Conservation (phyloP, 495 filamentous ascomycete species). For the Podospora comata region DNA sequence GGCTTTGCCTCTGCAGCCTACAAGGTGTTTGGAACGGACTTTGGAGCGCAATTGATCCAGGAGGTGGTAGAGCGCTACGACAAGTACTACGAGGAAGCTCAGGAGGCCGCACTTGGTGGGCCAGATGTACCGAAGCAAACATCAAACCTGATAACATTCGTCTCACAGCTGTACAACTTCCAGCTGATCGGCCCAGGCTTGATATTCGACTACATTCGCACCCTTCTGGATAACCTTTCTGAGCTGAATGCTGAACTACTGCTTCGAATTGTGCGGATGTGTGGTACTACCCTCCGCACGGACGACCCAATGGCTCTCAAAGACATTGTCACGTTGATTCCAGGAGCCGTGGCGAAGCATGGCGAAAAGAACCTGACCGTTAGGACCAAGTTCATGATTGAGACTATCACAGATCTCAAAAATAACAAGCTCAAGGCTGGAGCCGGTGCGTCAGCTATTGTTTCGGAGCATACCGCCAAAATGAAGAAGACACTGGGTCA, state of each 20-base stretch:
- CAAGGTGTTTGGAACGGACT: slow-evolving; percentile 79
- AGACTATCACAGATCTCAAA: slow-evolving; percentile 89
- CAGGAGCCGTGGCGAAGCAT: slow-evolving; percentile 61
- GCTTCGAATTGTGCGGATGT: slow-evolving; percentile 75
- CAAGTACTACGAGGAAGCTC: slow-evolving; percentile 45
- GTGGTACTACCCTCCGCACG: slow-evolving; percentile 76
- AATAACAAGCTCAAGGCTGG: slow-evolving; percentile 86
- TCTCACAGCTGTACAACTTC: slow-evolving; percentile 89
- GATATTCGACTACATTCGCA: slow-evolving; percentile 83
- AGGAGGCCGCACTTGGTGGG: slow-evolving; percentile 46
- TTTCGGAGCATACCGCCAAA: slow-evolving; percentile 71
- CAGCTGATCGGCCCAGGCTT: slow-evolving; percentile 78
- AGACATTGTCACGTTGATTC: slow-evolving; percentile 80
- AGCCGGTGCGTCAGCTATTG: slow-evolving; percentile 56
- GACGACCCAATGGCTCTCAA: slow-evolving; percentile 90
- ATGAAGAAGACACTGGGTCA: slow-evolving; percentile 81
- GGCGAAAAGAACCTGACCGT: slow-evolving; percentile 74
- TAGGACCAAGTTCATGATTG: slow-evolving; percentile 96
- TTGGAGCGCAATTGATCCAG: slow-evolving; percentile 81
- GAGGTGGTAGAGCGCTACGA: slow-evolving; percentile 69
- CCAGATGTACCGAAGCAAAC: slow-evolving; percentile 57
- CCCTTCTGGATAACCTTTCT: slow-evolving; percentile 69
- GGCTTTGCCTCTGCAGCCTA: slow-evolving; percentile 87
- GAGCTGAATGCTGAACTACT: slow-evolving; percentile 92
- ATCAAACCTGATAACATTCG: slow-evolving; percentile 75